Base-by-base conservation (phyloP, 2,329 filamentous ascomycete species). In the Juglanconis sp. region DNA sequence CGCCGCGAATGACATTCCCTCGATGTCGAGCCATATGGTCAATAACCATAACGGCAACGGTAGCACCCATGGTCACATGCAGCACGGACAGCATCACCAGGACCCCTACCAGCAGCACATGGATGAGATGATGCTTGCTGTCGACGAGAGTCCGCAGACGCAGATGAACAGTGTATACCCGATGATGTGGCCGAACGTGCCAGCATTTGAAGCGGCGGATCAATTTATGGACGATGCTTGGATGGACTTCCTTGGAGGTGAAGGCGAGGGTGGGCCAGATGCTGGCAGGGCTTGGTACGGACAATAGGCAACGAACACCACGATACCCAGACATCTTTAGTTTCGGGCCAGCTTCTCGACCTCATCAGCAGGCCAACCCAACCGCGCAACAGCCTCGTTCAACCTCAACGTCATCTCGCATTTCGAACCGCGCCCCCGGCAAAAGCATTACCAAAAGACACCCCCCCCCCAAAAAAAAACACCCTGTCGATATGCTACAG, bases 121-220 rank as follows among this genome's bases (percentile, higher is more conserved):
- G 61, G 61, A 63, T 17, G 61, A 63, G 54, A 63, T 63, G 61
- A 63, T 63, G 58, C 54, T 63, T 9, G 69, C 73, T 0, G 71
- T 71, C 5, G 72, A 73, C 10, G 72, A 78, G 57, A 75, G 71
- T 40, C 72, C 76, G 0, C 73, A 78, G 64, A 77, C 75, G 1
- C 76, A 78, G 62, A 73, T 79, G 17, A 74, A 76, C 44, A 73
- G 68, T 30, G 71, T 78, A 1, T 74, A 78, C 53, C 69, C 71
- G 17, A 77, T 79, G 76, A 77, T 79, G 76, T 79, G 77, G 77
- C 77, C 76, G 3, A 77, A 76, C 48, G 69, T 73, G 10, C 70
- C 71, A 34, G 68, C 71, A 0, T 63, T 74, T 38, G 73, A 76
- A 61, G 72, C 71, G 10, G 72, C 69, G 5, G 72, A 76, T 49